Evolutionary conservation across 805 yeast species (phyloP).

Genomic region (Pichia nanzhaoensis): DNA sequence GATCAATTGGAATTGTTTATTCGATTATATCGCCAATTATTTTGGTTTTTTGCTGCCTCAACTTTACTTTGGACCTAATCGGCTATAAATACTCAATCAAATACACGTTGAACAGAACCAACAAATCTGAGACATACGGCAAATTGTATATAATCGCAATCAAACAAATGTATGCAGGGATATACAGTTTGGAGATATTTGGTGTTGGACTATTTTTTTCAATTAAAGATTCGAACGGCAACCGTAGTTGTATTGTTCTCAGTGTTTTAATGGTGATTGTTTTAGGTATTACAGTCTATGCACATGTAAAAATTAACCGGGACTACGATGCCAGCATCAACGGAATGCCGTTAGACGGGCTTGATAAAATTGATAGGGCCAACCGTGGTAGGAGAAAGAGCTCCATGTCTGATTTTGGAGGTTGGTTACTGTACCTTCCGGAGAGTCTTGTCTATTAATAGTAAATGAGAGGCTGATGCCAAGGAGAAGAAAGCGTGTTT

Average conservation of each 20-base stretch:
- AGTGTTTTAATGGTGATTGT: slow-evolving; percentile 43
- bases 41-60: slow-evolving; percentile 48
- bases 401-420: too few species aligned
- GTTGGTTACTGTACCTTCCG: too few species aligned
- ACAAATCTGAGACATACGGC: slow-evolving; percentile 62
- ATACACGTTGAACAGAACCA: slow-evolving; percentile 45
- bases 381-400: too few species aligned
- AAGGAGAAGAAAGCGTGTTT: too few species aligned
- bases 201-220: slow-evolving; percentile 69
- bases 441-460: too few species aligned
- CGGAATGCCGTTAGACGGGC: neutral
- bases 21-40: slow-evolving; percentile 77
- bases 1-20: slow-evolving; percentile 72
- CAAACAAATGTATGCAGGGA: slow-evolving; percentile 70
- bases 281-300: slow-evolving; percentile 47
- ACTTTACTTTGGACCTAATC: slow-evolving; percentile 49
- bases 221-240: slow-evolving; percentile 44
- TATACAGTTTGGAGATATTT: slow-evolving; percentile 75
- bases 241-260: slow-evolving; percentile 41
- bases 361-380: too few species aligned
- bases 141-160: slow-evolving; percentile 66
- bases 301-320: slow-evolving; percentile 46
- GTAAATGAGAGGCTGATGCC: too few species aligned
- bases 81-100: slow-evolving; percentile 67
- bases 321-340: slow-evolving; percentile 27